Base-by-base conservation (phyloP, 2,329 filamentous ascomycete species). In the Achaetomium macrosporum region DNA sequence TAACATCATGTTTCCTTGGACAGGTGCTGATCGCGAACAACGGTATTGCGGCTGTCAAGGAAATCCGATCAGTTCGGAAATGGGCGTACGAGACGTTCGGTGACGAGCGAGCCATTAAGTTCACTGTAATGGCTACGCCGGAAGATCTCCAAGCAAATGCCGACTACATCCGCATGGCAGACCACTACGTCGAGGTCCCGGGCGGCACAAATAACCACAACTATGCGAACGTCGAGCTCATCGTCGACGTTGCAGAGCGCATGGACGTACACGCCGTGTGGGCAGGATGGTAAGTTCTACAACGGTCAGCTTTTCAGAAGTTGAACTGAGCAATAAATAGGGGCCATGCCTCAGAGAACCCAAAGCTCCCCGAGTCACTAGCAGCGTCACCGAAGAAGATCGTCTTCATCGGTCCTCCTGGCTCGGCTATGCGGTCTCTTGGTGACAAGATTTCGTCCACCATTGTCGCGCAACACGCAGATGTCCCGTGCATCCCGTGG, bases 141-240 rank as follows among this genome's bases (percentile, higher is more conserved):
- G 93, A 99, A 75, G 93, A 99, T 85, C 74, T 99, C 68, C 84
- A 87, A 70, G 93, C 93, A 69, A 99, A 99, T 71, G 93, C 93
- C 63, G 93, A 99, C 74, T 99, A 99, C 76, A 99, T 99, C 70
- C 84, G 93, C 70, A 97, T 99, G 93, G 93, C 93, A 33, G 93
- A 99, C 74, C 90, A 96, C 79, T 99, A 99, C 71, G 93, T 99
- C 64, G 93, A 99, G 76, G 92, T 99, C 57, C 93, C 93, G 33
- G 93, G 93, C 67, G 93, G 93, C 68, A 99, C 93, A 58, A 99
- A 99, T 78, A 99, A 99, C 81, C 96, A 99, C 85, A 99, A 99
- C 75, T 99, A 99, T 74, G 93, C 93, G 75, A 99, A 99, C 70
- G 93, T 99, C 56, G 93, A 99, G 76, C 80, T 99, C 69, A 99